Conservation (phyloP, 352 stramenopile genomes). For the Globisporangium barbulae region DNA sequence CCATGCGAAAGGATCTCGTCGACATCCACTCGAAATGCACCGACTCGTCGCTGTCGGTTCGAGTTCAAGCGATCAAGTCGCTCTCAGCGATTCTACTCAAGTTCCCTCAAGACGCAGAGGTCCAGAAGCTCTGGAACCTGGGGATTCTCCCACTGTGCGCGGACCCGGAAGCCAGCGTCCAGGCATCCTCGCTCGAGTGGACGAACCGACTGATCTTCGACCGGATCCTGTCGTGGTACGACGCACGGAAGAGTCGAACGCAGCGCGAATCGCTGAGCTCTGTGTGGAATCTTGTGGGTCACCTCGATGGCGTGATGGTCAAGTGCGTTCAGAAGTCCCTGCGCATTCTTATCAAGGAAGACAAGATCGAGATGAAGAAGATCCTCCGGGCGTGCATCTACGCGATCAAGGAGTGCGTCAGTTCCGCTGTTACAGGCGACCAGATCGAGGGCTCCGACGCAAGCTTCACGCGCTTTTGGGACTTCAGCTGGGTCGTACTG, state of each 20-base stretch:
- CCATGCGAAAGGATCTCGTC: constrained; percentile 60
- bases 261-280: constrained; percentile 27
- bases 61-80: constrained; percentile 80
- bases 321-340: constrained; percentile 72
- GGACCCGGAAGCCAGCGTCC: constrained; percentile 74
- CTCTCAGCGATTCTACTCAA: constrained; percentile 73
- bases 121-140: constrained; percentile 81
- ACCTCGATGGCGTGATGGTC: constrained; percentile 78
- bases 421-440: constrained; percentile 25
- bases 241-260: constrained; percentile 29
- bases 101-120: constrained; percentile 62
- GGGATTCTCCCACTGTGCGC: constrained; percentile 81
- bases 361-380: constrained; percentile 50
- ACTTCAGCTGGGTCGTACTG: constrained; percentile 81
- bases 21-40: constrained; percentile 77
- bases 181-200: constrained; percentile 56
- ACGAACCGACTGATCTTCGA: constrained; percentile 63
- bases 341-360: constrained; percentile 61
- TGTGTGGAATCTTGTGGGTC: constrained; percentile 62
- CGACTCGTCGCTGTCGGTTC: constrained; percentile 72
- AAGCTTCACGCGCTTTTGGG: constrained; percentile 54
- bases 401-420: constrained; percentile 62
- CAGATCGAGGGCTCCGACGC: constrained; percentile 35
- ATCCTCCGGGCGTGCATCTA: constrained; percentile 58
- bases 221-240: constrained; percentile 60